Evolutionary conservation across 331 rosid genomes (phyloP).

Genomic region (Pyracantha coccinea): DNA sequence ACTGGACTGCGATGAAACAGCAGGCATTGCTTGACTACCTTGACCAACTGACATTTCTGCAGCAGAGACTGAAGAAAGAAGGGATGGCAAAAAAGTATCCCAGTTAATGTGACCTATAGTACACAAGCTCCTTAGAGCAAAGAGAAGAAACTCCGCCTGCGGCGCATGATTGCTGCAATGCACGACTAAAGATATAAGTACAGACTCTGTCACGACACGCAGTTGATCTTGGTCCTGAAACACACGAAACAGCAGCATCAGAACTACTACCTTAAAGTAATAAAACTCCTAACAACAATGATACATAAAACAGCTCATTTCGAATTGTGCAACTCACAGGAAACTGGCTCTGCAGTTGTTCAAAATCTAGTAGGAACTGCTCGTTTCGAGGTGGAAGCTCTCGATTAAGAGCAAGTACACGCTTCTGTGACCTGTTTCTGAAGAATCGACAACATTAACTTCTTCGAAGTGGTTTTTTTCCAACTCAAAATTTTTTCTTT

Average conservation of each 20-base stretch:
- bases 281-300: neutral
- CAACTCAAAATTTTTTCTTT: neutral
- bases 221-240: constrained; percentile 92
- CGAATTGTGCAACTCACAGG: constrained; percentile 49
- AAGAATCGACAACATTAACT: neutral
- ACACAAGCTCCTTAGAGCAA: constrained; percentile 67
- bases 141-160: constrained; percentile 83
- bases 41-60: constrained; percentile 70
- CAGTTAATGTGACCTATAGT: constrained; percentile 76
- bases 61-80: constrained; percentile 70
- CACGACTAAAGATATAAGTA: constrained; percentile 72
- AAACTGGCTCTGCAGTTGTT: constrained; percentile 84
- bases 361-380: constrained; percentile 87
- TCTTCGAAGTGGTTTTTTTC: neutral
- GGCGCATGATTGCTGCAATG: constrained; percentile 91
- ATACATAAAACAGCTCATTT: neutral
- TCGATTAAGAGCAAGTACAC: constrained; percentile 77
- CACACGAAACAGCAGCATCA: constrained; percentile 5
- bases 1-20: constrained; percentile 71
- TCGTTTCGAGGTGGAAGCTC: constrained; percentile 94
- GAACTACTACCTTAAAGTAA: neutral
- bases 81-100: constrained; percentile 83
- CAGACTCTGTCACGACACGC: constrained; percentile 73
- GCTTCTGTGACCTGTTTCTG: constrained; percentile 95
- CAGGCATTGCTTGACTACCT: constrained; percentile 50